Evolutionary conservation across 306 rosid genomes (phyloP).

Genomic region (Quercus dentata): DNA sequence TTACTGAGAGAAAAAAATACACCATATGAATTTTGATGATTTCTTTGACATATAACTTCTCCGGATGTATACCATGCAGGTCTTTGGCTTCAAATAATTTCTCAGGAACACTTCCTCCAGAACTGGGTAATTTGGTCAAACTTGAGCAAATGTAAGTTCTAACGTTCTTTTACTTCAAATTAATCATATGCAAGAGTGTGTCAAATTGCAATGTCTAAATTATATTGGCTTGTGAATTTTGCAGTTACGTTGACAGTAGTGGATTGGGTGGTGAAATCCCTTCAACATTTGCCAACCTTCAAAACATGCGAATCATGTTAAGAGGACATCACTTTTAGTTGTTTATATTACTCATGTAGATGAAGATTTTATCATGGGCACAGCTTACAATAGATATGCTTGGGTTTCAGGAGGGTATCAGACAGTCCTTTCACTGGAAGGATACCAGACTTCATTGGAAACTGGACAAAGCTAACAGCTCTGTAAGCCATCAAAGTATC

Average conservation of each 20-base stretch:
- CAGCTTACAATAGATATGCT: neutral
- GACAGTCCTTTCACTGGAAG: slow-evolving; percentile 22
- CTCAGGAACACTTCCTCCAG: slow-evolving; percentile 27
- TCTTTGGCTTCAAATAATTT: slow-evolving; percentile 16
- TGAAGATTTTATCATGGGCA: too few relatives aligned
- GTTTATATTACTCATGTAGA: too few relatives aligned
- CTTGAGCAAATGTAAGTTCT: slow-evolving; percentile 18
- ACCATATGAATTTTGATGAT: neutral
- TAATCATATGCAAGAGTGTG: neutral
- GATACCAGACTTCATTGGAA: slow-evolving; percentile 30
- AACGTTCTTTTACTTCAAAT: neutral
- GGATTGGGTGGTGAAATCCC: slow-evolving; percentile 31
- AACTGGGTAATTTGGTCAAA: slow-evolving; percentile 22
- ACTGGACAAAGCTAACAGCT: slow-evolving; percentile 15
- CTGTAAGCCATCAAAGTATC: slow-evolving; percentile 3
- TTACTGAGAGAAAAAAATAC: too few relatives aligned
- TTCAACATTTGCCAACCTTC: slow-evolving; percentile 17
- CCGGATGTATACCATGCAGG: neutral
- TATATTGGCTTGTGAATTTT: neutral
- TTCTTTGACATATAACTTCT: neutral
- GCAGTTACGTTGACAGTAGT: slow-evolving; percentile 1
- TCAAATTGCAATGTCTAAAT: neutral
- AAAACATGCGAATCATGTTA: slow-evolving; percentile 13
- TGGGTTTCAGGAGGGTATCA: slow-evolving; percentile 10
- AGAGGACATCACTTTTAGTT: too few relatives aligned